Evolutionary conservation across 371 early-diverging fungal genomes (phyloP).

Genomic region (Zancudomyces culisetae): DNA sequence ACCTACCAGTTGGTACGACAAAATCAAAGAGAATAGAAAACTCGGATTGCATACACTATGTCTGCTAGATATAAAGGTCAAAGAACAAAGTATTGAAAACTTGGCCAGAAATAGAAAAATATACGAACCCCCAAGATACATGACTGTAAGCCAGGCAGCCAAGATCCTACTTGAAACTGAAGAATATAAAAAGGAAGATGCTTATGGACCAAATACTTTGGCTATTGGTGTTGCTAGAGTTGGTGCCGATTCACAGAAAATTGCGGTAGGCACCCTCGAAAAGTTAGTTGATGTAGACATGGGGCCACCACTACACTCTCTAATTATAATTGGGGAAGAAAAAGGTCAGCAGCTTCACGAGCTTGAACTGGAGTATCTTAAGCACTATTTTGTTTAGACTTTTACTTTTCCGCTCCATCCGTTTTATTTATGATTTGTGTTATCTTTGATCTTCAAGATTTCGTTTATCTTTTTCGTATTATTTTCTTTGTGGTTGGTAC

Average conservation of each 20-base stretch:
- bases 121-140: slow-evolving; percentile 94
- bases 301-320: slow-evolving; percentile 93
- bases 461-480: not conserved
- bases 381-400: slow-evolving; percentile 44
- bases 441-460: not conserved
- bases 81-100: slow-evolving; percentile 91
- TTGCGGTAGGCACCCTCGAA: slow-evolving; percentile 69
- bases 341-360: slow-evolving; percentile 72
- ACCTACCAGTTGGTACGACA: slow-evolving; percentile 92
- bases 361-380: slow-evolving; percentile 80
- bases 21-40: slow-evolving; percentile 69
- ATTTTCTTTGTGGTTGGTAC: too few species aligned
- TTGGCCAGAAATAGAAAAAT: slow-evolving; percentile 55
- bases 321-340: slow-evolving; percentile 78
- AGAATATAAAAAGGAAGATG: slow-evolving; percentile 43
- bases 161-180: slow-evolving; percentile 87
- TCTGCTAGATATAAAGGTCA: slow-evolving; percentile 94
- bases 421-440: slow-evolving; percentile 20
- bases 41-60: slow-evolving; percentile 92
- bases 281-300: slow-evolving; percentile 69
- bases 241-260: slow-evolving; percentile 64
- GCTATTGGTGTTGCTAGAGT: slow-evolving; percentile 91
- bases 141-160: slow-evolving; percentile 90
- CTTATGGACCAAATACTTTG: slow-evolving; percentile 58
- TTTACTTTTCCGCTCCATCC: slow-evolving; percentile 37